Conservation (phyloP, 2,329 filamentous ascomycete species). For the Fusarium musae region DNA sequence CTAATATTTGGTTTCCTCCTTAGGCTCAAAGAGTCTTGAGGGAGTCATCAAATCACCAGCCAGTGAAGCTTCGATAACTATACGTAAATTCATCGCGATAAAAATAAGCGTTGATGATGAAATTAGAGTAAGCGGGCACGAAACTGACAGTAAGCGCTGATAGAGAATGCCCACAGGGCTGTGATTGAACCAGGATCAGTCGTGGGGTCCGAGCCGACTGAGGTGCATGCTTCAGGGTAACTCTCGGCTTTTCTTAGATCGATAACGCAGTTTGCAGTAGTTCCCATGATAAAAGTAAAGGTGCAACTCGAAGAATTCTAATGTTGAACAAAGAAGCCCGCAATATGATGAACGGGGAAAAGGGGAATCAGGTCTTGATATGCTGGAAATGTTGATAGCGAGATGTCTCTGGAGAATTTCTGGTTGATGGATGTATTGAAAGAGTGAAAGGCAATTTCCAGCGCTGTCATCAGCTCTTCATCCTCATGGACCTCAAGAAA, state of each 20-base stretch:
- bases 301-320: no score
- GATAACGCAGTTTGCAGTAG: no score
- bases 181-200: fast-evolving
- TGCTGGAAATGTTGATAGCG: no score
- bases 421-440: no score
- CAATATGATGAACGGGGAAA: fast-evolving
- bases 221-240: background rate
- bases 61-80: fast-evolving
- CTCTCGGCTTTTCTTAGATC: background rate
- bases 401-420: no score
- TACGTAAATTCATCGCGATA: background rate
- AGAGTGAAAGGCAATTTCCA: no score
- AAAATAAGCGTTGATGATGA: background rate
- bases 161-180: background rate
- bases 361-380: no score
- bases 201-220: background rate
- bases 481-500: no score
- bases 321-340: fast-evolving
- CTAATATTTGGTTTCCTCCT: fast-evolving
- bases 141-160: background rate
- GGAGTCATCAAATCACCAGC: fast-evolving
- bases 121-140: background rate
- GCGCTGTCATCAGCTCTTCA: no score
- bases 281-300: background rate
- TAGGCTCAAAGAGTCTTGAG: fast-evolving